Conservation (phyloP, 2,329 filamentous ascomycete species). For the Magnaporthiopsis poae region DNA sequence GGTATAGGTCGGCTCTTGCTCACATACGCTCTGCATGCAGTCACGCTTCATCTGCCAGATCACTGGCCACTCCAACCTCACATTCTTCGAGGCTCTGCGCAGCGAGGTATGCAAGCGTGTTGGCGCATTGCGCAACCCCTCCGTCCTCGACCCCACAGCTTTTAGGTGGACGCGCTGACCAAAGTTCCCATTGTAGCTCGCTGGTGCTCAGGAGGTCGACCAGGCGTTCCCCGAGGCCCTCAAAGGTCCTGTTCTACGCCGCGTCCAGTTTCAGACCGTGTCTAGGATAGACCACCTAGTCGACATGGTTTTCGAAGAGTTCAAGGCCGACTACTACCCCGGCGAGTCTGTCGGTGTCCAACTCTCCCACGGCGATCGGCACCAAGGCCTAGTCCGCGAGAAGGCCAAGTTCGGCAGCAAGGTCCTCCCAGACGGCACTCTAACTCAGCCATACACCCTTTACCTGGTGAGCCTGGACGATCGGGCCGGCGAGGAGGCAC, state of each 20-base stretch:
- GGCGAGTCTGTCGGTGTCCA: slow-evolving; percentile 73
- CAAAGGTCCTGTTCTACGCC: slow-evolving; percentile 80
- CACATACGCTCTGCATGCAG: slow-evolving; percentile 29
- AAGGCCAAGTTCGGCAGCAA: slow-evolving; percentile 67
- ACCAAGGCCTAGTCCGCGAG: slow-evolving; percentile 69
- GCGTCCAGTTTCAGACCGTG: slow-evolving; percentile 81
- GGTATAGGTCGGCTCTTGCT: neutral
- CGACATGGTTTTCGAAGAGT: slow-evolving; percentile 62
- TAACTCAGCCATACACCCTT: slow-evolving; percentile 62
- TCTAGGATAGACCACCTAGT: slow-evolving; percentile 78
- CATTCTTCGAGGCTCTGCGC: slow-evolving; percentile 83
- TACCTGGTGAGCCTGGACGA: slow-evolving; percentile 72
- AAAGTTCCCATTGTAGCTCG: slow-evolving; percentile 39
- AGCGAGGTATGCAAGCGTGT: slow-evolving; percentile 61
- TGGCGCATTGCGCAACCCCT: neutral
- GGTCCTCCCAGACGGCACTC: slow-evolving; percentile 55
- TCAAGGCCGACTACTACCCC: slow-evolving; percentile 83
- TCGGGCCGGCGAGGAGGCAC: slow-evolving; percentile 58
- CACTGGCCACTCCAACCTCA: slow-evolving; percentile 81
- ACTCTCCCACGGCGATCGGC: slow-evolving; percentile 56
- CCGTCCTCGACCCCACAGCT: neutral
- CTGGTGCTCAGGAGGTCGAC: slow-evolving; percentile 80
- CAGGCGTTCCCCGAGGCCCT: slow-evolving; percentile 83
- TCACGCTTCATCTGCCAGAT: slow-evolving; percentile 92
- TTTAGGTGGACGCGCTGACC: neutral